phyloP scores from a whole-genome alignment of 345 rosid genomes.

The Gossypium turneri region DNA sequence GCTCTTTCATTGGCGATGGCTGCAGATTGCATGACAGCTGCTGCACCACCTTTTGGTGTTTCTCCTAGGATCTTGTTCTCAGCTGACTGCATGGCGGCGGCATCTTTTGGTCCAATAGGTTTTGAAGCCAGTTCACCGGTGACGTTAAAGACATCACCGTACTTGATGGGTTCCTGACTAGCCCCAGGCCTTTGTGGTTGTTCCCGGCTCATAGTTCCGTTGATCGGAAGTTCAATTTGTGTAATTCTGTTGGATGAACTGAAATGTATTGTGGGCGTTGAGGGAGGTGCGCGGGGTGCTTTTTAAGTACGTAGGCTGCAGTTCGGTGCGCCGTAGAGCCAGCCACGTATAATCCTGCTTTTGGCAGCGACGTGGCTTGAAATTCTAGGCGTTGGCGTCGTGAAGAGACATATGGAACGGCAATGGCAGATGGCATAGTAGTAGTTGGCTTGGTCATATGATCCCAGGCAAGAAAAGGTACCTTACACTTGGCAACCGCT shows the following conservation, averaged over 20 bases:
- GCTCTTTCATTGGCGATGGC: slow-evolving; percentile 24
- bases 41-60: slow-evolving; percentile 29
- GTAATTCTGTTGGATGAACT: neutral
- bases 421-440: neutral
- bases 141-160: slow-evolving; percentile 36
- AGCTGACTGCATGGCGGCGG: slow-evolving; percentile 35
- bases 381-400: neutral
- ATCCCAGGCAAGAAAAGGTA: neutral
- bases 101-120: slow-evolving; percentile 34
- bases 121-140: slow-evolving; percentile 37
- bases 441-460: neutral
- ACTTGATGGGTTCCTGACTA: slow-evolving; percentile 24
- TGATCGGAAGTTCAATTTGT: neutral
- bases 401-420: neutral
- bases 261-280: neutral
- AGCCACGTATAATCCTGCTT: neutral
- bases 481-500: neutral
- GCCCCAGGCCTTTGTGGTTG: slow-evolving; percentile 6
- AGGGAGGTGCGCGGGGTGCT: neutral
- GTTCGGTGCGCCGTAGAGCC: neutral
- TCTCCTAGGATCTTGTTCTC: slow-evolving; percentile 34
- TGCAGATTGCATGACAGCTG: slow-evolving; percentile 39
- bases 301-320: neutral
- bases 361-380: neutral
- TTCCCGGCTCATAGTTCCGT: slow-evolving; percentile 13